Percentiles rank a stretch among this genome's conserved stretches.
Conservation (phyloP, 2,329 filamentous ascomycete species). For the Hypoxylon sp. region DNA sequence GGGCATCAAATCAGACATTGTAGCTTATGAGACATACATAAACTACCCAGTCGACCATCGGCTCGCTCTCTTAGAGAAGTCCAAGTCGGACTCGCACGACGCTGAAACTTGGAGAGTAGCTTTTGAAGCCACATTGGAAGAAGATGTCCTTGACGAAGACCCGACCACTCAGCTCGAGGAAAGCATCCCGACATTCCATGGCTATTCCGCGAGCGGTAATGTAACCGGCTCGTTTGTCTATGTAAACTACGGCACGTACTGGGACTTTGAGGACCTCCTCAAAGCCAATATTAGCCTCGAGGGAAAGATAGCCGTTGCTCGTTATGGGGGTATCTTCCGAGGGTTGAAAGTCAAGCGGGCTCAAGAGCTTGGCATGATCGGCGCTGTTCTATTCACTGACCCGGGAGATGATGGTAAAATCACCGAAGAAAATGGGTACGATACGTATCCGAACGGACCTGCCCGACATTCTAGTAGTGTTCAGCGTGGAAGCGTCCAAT, state of each 20-base stretch:
- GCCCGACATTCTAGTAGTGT: constrained; percentile 90
- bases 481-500: constrained; percentile 88
- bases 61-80: constrained; percentile 72
- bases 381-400: constrained; percentile 86
- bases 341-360: constrained; percentile 94
- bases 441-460: constrained; percentile 85
- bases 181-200: constrained; percentile 90
- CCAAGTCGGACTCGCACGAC: constrained; percentile 52
- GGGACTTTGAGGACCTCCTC: constrained; percentile 85
- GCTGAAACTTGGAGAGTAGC: constrained; percentile 67
- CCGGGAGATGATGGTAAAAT: constrained; percentile 88
- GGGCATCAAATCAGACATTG: constrained; percentile 73
- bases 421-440: constrained; percentile 84
- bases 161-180: constrained; percentile 78
- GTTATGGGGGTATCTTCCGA: constrained; percentile 88
- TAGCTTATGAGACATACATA: constrained; percentile 80
- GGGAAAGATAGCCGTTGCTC: constrained; percentile 88
- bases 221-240: constrained; percentile 89
- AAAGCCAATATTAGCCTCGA: constrained; percentile 79
- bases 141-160: constrained; percentile 88
- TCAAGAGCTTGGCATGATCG: constrained; percentile 89
- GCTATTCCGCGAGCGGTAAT: constrained; percentile 92
- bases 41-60: constrained; percentile 82
- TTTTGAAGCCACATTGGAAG: constrained; percentile 85
- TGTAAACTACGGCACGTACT: constrained; percentile 90